Evolutionary conservation across 805 yeast species (phyloP), one percentile per base, ranked within the genome.

Genomic region (Saccharomycopsis lassenensis): DNA sequence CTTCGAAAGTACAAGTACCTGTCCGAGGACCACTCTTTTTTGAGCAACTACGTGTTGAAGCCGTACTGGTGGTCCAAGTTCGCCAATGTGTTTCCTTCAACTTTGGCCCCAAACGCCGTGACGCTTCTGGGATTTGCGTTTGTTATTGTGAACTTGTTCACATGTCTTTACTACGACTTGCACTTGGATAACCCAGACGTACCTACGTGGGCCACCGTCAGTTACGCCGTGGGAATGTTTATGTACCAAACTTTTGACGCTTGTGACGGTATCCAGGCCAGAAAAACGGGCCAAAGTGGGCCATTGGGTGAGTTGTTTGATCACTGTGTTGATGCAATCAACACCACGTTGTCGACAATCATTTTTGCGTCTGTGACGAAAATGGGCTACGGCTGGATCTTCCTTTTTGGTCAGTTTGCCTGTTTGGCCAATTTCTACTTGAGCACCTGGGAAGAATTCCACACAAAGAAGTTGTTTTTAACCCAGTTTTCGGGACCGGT

Each of bases 191-290:
- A 64, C 25, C 52, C 50, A n/a, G 63, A 62, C 2, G 63, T 70
- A 7, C 95, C 97, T 4, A 55, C 68, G 23, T 83, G 93, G 94
- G 69, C 77, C 12, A 83, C 80, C 54, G 69, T 71, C 46, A 60
- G 77, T 30, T 82, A 83, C 54, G 95, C 93, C 0, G 52, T 81
- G 43, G 89, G 94, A 4, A 59, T 87, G 46, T 86, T 87, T 52
- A 62, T 86, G 68, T 87, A 87, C 56, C 97, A 87, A 56, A 87
- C 96, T 0, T 85, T 87, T 55, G 97, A 87, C 56, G 95, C 95
- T 0, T 82, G 95, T 57, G 97, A 87, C 56, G 97, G 97, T 4
- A 71, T 81, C 45, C 97, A 87, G 56, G 96, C 96, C 17, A 75
- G 97, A 53, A 73, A 89, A 52, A 87, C 95, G 1, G 94, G 93